Conservation (phyloP, 805 yeast genomes). For the Candida saitoana region DNA sequence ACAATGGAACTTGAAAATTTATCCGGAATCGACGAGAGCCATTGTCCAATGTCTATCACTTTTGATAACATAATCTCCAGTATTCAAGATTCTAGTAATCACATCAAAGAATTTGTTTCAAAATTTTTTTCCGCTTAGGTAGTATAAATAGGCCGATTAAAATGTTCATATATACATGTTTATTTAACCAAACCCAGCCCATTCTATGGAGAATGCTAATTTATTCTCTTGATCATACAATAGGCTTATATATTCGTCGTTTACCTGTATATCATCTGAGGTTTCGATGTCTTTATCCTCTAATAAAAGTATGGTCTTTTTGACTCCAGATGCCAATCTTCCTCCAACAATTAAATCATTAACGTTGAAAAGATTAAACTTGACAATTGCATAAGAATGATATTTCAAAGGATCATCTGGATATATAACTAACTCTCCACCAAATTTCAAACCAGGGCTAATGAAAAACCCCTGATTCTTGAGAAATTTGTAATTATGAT, state of each 20-base stretch:
- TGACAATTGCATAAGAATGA: constrained; percentile 81
- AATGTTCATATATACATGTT: not conserved
- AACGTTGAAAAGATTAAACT: constrained; percentile 44
- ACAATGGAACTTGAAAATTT: not conserved
- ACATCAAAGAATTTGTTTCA: not conserved
- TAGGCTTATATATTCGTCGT: constrained; percentile 1
- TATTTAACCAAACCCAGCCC: constrained; percentile 90
- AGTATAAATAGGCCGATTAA: too few relatives aligned
- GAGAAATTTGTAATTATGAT: constrained; percentile 32
- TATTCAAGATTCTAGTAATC: not conserved
- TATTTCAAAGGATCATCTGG: constrained; percentile 93
- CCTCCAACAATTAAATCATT: constrained; percentile 76
- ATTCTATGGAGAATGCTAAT: constrained; percentile 71
- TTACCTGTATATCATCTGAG: constrained; percentile 1
- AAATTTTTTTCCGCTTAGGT: too few relatives aligned
- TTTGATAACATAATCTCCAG: not conserved
- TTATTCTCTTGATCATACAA: constrained; percentile 20
- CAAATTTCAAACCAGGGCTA: constrained; percentile 87
- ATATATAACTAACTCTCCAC: constrained; percentile 82
- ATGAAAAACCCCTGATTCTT: constrained; percentile 47
- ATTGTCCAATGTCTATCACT: not conserved
- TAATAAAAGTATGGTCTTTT: constrained; percentile 71
- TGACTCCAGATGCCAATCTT: constrained; percentile 86
- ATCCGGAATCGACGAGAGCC: not conserved
- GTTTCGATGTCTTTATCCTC: constrained; percentile 25